Percentiles rank a stretch among this genome's conserved stretches.
Conservation (phyloP, 2,329 filamentous ascomycete genomes). For the Cadophora luteo-olivacea region DNA sequence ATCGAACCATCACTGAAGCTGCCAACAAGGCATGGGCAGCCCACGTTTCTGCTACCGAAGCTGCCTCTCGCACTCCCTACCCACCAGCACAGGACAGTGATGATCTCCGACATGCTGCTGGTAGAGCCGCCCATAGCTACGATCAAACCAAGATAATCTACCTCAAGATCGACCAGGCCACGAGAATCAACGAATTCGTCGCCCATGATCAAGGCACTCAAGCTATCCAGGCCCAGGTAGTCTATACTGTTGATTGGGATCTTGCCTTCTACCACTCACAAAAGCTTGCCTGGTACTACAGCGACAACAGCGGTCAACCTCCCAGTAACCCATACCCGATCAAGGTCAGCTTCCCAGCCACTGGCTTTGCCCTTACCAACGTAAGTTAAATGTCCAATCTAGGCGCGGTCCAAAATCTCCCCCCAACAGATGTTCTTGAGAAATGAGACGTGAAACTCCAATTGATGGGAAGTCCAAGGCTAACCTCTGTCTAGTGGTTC, state of each 20-base stretch:
- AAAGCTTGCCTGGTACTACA: not conserved
- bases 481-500: not conserved
- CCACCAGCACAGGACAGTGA: not conserved
- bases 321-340: not conserved
- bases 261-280: conserved; percentile 16
- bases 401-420: too few relatives aligned
- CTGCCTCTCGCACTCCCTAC: not conserved
- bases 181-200: not conserved
- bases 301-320: not conserved
- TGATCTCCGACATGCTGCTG: not conserved
- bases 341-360: not conserved
- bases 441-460: not conserved
- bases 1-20: not conserved
- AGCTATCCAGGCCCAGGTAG: not conserved
- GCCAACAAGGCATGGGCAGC: not conserved
- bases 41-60: not conserved
- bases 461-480: not conserved
- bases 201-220: not conserved
- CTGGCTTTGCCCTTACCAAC: conserved; percentile 10
- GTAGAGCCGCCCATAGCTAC: not conserved
- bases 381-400: not conserved
- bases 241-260: conserved; percentile 13
- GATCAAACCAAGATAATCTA: not conserved
- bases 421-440: too few relatives aligned
- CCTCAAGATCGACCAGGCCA: not conserved